Evolutionary conservation across 108 stramenopile species (phyloP), one percentile per base, ranked within the genome.

Genomic region (Mediolabrus comicus): DNA sequence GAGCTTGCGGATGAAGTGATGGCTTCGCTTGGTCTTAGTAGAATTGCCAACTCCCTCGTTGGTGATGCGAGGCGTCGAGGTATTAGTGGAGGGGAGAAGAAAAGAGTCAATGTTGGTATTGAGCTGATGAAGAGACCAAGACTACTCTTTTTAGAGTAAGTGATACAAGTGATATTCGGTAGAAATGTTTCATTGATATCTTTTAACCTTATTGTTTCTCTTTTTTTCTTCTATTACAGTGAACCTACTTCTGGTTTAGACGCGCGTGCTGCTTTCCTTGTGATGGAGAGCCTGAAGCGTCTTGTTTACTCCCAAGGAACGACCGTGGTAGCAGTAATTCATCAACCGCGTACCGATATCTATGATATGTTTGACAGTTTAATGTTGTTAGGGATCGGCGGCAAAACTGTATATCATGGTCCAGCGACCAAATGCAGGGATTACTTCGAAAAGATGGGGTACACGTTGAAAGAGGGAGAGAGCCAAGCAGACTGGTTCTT

Each of bases 171-270:
- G n/a, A n/a, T n/a, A n/a, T n/a, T n/a, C n/a, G n/a, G n/a, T n/a
- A n/a, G n/a, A n/a, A n/a, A n/a, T n/a, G n/a, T n/a, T n/a, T n/a
- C n/a, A n/a, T n/a, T n/a, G n/a, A n/a, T n/a, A n/a, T n/a, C n/a
- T n/a, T n/a, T n/a, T n/a, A n/a, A n/a, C n/a, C n/a, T n/a, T n/a
- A n/a, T n/a, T n/a, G n/a, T n/a, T n/a, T n/a, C n/a, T n/a, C n/a
- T n/a, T n/a, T n/a, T n/a, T n/a, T n/a, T n/a, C n/a, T n/a, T n/a
- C n/a, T n/a, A n/a, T n/a, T n/a, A n/a, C n/a, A n/a, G n/a, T n/a
- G n/a, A n/a, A n/a, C n/a, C n/a, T n/a, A n/a, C 83, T 10, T 80
- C 82, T 2, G 92, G 90, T 11, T 62, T 90, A 12, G 90, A 94
- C 55, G 67, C 79, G 28, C 82, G 87, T 3, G 85, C 88, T 22